Evolutionary conservation across 2,329 filamentous ascomycete genomes (phyloP).

Genomic region (Cladosporium sp.): DNA sequence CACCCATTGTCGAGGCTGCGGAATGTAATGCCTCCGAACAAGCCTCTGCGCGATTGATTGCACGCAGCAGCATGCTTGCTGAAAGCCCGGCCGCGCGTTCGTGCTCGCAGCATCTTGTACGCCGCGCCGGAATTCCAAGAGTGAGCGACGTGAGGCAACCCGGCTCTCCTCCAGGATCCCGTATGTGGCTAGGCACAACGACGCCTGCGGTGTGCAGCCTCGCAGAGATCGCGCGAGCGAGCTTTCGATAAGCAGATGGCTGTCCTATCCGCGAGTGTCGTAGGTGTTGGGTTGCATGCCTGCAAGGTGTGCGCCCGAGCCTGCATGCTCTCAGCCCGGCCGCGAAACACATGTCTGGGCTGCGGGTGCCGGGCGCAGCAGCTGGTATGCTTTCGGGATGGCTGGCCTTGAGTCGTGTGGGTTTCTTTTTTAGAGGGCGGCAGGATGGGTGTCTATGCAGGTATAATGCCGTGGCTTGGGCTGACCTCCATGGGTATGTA

Average conservation of each 20-base stretch:
- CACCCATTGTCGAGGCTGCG: constrained; percentile 3
- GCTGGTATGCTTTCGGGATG: constrained; percentile 16
- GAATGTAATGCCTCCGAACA: background rate
- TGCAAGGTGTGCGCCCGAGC: constrained; percentile 2
- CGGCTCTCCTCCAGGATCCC: constrained; percentile 17
- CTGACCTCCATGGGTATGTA: constrained; percentile 12
- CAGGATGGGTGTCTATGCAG: background rate
- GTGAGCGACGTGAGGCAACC: constrained; percentile 1
- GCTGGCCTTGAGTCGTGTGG: constrained; percentile 15
- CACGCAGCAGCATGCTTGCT: background rate
- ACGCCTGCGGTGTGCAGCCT: background rate
- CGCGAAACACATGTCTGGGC: constrained; percentile 19
- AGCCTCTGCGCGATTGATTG: background rate
- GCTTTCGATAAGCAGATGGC: constrained; percentile 12
- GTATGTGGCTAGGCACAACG: constrained; percentile 7
- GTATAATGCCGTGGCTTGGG: constrained; percentile 17
- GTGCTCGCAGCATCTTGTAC: background rate
- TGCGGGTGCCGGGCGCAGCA: constrained; percentile 20
- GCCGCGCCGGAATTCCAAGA: constrained; percentile 22
- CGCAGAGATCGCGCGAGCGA: background rate
- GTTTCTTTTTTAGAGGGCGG: constrained; percentile 6
- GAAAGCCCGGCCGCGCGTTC: constrained; percentile 12
- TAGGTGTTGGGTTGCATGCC: background rate
- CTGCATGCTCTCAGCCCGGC: background rate
- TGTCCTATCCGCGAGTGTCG: background rate